Percentiles rank a stretch among this genome's conserved stretches.
These are phyloP conservation scores for Syncephalis fuscata DNA, from an alignment of 371 early-diverging fungal genomes.

Conservation along the genomic window DNA sequence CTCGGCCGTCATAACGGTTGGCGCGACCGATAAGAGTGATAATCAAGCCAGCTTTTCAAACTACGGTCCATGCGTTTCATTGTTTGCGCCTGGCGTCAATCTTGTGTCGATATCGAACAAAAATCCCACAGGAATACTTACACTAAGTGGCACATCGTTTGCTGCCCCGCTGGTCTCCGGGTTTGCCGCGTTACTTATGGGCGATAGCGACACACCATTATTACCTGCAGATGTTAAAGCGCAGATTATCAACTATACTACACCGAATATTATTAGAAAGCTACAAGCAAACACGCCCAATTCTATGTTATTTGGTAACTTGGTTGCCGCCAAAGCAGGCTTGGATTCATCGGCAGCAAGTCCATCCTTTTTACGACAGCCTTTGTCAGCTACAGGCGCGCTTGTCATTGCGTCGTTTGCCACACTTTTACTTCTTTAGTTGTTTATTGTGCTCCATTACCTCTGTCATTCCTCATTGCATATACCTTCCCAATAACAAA, in stretches of 20 bases:
- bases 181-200: background rate
- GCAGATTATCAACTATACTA: background rate
- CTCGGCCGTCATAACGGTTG: conserved; percentile 37
- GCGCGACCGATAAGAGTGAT: conserved; percentile 38
- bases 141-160: conserved; percentile 26
- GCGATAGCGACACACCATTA: no score
- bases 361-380: no score
- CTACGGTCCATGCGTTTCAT: conserved; percentile 50
- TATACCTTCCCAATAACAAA: no score
- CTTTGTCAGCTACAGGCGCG: no score
- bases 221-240: no score
- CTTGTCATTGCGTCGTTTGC: no score
- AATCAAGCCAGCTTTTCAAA: conserved; percentile 51
- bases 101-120: conserved; percentile 30
- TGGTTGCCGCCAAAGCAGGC: no score
- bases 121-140: conserved; percentile 12
- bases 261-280: background rate
- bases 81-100: conserved; percentile 37
- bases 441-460: no score
- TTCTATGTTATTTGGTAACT: background rate
- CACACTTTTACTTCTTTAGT: no score
- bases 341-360: no score
- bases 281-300: background rate
- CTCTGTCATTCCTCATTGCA: no score
- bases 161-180: conserved; percentile 28